Conservation (phyloP, 768 basidiomycete species). For the Tricholoma sp. region DNA sequence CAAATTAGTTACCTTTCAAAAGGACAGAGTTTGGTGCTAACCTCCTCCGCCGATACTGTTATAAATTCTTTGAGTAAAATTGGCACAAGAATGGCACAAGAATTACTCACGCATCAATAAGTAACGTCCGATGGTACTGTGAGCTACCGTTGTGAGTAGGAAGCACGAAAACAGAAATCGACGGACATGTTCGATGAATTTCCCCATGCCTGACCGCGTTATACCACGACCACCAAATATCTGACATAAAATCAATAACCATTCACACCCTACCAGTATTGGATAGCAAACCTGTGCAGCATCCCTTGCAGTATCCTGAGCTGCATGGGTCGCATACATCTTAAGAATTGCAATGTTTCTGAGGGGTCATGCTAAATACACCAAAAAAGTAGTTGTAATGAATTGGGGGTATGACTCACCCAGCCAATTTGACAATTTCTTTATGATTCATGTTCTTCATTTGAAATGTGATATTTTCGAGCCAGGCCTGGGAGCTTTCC, state of each 20-base stretch:
- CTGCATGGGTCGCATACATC: conserved; percentile 55
- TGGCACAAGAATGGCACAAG: neutral
- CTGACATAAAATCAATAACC: conserved; percentile 44
- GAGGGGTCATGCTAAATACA: neutral
- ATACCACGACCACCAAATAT: conserved; percentile 87
- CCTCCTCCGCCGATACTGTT: conserved; percentile 15
- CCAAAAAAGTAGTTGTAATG: neutral
- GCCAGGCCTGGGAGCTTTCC: conserved; percentile 61
- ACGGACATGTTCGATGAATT: conserved; percentile 63
- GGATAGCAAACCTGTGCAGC: conserved; percentile 27
- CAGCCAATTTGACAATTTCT: conserved; percentile 67
- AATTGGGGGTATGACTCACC: conserved; percentile 33
- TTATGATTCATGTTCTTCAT: conserved; percentile 85
- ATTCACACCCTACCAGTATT: neutral
- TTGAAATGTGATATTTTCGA: conserved; percentile 81
- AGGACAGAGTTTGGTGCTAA: conserved; percentile 1
- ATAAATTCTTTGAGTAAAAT: neutral
- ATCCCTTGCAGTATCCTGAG: conserved; percentile 57
- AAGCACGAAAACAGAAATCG: neutral
- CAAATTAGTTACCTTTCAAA: neutral
- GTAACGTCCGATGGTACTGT: conserved; percentile 44
- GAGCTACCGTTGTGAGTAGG: neutral
- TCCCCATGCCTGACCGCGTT: conserved; percentile 79
- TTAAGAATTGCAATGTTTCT: conserved; percentile 71
- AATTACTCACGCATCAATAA: conserved; percentile 47